Conservation (phyloP, 1,284 basidiomycete species). For the Ustilago xerochloae region DNA sequence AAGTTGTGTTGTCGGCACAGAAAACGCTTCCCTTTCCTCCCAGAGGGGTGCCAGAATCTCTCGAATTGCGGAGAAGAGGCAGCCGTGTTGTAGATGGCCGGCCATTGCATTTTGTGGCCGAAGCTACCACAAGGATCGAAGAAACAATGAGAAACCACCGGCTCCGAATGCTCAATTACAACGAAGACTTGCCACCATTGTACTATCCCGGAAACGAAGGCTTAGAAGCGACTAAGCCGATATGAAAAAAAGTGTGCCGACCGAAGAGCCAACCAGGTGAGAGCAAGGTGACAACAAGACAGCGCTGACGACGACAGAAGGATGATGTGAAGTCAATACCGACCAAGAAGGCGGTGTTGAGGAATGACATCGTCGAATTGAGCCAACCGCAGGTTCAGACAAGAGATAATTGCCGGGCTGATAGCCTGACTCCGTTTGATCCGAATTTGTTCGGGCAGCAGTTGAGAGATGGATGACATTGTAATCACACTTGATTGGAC, state of each 20-base stretch:
- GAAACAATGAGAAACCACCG: too few relatives aligned
- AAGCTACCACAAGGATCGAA: not conserved
- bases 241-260: not conserved
- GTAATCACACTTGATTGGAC: constrained; percentile 13
- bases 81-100: not conserved
- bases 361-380: not conserved
- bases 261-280: not conserved
- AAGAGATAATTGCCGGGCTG: constrained; percentile 16
- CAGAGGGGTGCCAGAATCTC: not conserved
- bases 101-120: not conserved
- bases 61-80: not conserved
- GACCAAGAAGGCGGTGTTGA: not conserved
- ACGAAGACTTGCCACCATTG: too few relatives aligned
- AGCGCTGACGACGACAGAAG: not conserved
- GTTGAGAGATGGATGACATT: constrained; percentile 10
- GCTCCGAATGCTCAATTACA: too few relatives aligned
- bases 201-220: not conserved
- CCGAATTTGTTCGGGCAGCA: constrained; percentile 23
- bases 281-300: not conserved
- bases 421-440: constrained; percentile 35
- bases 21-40: too few relatives aligned
- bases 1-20: too few relatives aligned
- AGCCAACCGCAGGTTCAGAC: constrained; percentile 14
- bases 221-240: not conserved
- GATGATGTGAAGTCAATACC: not conserved